phyloP scores from a whole-genome alignment of 371 early-diverging fungal genomes.

The Mucor circinelloides region DNA sequence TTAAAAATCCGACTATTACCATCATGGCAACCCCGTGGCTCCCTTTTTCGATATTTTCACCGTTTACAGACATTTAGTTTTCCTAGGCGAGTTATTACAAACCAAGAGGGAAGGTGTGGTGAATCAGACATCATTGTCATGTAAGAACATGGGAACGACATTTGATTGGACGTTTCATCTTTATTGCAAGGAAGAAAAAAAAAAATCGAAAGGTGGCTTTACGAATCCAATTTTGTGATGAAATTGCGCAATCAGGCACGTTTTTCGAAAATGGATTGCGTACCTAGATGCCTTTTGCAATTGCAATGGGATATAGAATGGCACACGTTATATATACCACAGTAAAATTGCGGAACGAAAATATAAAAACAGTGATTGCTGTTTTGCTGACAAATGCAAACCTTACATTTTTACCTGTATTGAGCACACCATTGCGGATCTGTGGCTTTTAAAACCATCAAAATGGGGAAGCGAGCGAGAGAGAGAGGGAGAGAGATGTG shows the following conservation, averaged over 20 bases:
- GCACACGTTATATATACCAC: neutral
- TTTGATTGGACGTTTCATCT: neutral
- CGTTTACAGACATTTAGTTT: neutral
- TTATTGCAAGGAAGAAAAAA: neutral
- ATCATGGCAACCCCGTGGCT: neutral
- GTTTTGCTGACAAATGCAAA: constrained; percentile 8
- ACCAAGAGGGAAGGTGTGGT: no score
- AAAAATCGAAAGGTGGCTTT: neutral
- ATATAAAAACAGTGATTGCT: neutral
- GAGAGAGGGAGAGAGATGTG: neutral
- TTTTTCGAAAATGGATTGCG: neutral
- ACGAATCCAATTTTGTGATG: neutral
- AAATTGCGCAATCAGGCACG: constrained; percentile 4
- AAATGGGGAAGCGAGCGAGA: neutral
- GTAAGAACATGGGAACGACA: neutral
- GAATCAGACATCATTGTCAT: neutral
- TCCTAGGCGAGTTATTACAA: neutral
- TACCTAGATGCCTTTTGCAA: neutral
- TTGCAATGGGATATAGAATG: neutral
- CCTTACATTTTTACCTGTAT: neutral
- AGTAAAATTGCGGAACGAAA: neutral
- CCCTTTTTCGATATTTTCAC: neutral
- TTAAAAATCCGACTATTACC: neutral
- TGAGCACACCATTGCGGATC: neutral
- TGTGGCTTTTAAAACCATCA: constrained; percentile 6